Evolutionary conservation across 768 basidiomycete genomes (phyloP), one percentile per base, ranked within the genome.

Genomic region (Lactarius evosmus): DNA sequence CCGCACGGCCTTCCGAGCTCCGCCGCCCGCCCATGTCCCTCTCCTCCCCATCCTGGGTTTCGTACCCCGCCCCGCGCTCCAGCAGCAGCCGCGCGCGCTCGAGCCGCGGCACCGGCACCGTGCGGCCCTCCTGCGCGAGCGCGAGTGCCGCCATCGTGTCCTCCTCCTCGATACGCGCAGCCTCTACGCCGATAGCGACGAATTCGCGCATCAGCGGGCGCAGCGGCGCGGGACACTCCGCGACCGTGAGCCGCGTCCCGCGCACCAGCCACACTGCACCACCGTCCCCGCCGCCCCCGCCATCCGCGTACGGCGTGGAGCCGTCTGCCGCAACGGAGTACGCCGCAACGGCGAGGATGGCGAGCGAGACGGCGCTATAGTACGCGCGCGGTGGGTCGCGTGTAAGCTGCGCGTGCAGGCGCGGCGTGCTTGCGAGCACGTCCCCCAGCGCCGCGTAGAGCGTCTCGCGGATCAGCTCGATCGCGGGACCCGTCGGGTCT

Each of bases 391-490:
- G 75, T 0, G 85, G 84, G 70, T 93, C 90, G 16, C 70, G 69
- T n/a, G 75, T 75, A 61, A 93, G 81, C 11, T 88, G 79, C 0
- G 69, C 61, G 3, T 82, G 82, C 7, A 94, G 80, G 3, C 80
- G 76, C 0, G 82, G 79, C 14, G 78, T 80, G 4, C 77, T 76
- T 55, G 85, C 81, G 51, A 93, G 79, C 0, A 82, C 84, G 66
- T 91, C 89, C 0, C 81, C 91, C 3, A 94, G 79, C 2, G 89
- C 83, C 0, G 92, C 90, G 73, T 93, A 95, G 19, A 95, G 81
- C 0, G 92, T 93, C 74, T 95, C 91, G 30, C 93, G 88, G 63
- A 95, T 93, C 70, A 89, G 79, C 60, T 86, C 83, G 67, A 94
- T 87, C 0, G 85, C 86, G 0, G 88, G 83, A 25, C 81, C 76